Percentiles rank a stretch among this genome's conserved stretches.
Evolutionary conservation across 331 rosid species (phyloP).

Genomic region (Rosa hybrid): DNA sequence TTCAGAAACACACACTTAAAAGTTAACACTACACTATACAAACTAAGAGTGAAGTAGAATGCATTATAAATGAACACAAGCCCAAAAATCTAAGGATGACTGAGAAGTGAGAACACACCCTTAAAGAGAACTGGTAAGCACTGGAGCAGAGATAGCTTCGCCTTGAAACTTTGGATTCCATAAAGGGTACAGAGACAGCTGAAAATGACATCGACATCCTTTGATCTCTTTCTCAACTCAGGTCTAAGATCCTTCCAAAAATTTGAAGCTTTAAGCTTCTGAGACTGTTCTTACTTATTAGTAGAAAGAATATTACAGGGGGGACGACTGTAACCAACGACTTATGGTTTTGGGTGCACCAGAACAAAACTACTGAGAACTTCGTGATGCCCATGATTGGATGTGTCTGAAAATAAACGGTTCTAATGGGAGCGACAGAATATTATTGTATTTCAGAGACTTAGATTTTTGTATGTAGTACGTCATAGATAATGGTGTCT

Average conservation of each 20-base stretch:
- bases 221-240: neutral
- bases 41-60: neutral
- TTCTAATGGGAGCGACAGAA: neutral
- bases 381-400: neutral
- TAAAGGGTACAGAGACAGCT: constrained; percentile 30
- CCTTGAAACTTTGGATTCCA: constrained; percentile 34
- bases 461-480: neutral
- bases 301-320: neutral
- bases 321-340: constrained; percentile 16
- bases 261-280: constrained; percentile 1
- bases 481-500: neutral
- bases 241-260: neutral
- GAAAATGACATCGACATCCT: constrained; percentile 42
- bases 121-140: constrained; percentile 24
- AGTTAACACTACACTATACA: neutral
- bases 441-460: neutral
- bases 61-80: neutral
- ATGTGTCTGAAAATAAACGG: neutral
- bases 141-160: constrained; percentile 31
- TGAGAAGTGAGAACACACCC: constrained; percentile 36
- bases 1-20: neutral
- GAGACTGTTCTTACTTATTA: neutral
- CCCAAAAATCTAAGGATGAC: neutral
- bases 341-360: constrained; percentile 16
- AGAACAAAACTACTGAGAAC: neutral